phyloP scores from a whole-genome alignment of 257 asterid species.

The Craterostigma plantagineum region DNA sequence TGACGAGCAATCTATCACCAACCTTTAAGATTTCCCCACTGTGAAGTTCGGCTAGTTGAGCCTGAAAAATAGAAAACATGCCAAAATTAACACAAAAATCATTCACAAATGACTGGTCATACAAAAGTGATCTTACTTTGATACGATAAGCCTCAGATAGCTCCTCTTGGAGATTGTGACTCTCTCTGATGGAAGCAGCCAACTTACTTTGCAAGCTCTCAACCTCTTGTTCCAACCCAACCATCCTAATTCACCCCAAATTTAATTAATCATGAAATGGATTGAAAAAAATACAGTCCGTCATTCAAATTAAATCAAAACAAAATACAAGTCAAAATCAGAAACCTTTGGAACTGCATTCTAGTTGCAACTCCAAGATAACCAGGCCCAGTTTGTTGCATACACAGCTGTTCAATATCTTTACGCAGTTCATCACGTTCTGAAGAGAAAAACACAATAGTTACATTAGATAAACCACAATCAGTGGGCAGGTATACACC shows the following conservation, averaged over 20 bases:
- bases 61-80: constrained; percentile 23
- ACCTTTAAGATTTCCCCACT: constrained; percentile 79
- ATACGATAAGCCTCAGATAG: constrained; percentile 79
- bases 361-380: constrained; percentile 84
- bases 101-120: too few species aligned
- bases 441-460: constrained; percentile 16
- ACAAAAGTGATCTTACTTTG: constrained; percentile 36
- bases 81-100: constrained; percentile 7
- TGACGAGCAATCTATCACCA: neutral
- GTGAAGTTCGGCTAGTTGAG: constrained; percentile 78
- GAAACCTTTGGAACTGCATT: constrained; percentile 75
- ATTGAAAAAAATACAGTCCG: neutral
- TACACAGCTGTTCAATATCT: constrained; percentile 87
- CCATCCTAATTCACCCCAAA: constrained; percentile 40
- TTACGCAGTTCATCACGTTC: constrained; percentile 84
- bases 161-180: constrained; percentile 81
- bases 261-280: neutral
- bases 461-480: constrained; percentile 9
- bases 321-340: constrained; percentile 3
- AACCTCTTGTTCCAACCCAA: constrained; percentile 87
- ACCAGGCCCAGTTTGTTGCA: constrained; percentile 95
- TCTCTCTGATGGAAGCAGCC: constrained; percentile 49
- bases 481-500: neutral
- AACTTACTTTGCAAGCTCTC: constrained; percentile 58
- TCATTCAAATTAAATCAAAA: neutral